Evolutionary conservation across 768 basidiomycete species (phyloP), one percentile per base, ranked within the genome.

Genomic region (Leccinum pellstonianum): DNA sequence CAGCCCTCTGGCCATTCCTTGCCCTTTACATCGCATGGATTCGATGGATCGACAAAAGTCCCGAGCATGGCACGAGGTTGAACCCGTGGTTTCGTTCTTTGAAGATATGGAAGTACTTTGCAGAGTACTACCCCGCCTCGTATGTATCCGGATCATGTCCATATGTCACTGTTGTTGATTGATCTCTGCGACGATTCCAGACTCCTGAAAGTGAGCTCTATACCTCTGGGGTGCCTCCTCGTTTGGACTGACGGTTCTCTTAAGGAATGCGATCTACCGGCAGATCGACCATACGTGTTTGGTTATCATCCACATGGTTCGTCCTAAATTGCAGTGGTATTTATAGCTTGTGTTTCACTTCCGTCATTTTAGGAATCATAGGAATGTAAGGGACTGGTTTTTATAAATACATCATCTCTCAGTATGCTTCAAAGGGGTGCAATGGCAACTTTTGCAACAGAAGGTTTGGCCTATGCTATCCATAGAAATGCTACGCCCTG

Each of bases 291-390:
- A 19, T 99, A 99, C 76, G 83, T 99, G 14, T 99, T 99, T 75
- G 97, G 96, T 8, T 98, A 98, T 74, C 97, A 99, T 74, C 97
- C 97, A 17, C 97, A 99, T 75, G 97, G 95, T 88, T 60, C 35
- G 83, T 70, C 50, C 57, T 47, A 33, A 10, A 21, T 8, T 21
- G n/a, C 1, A 17, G 4, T 60, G 37, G 21, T 60, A 29, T 49
- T 47, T 4, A 14, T 21, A 25, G 1, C 11, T 19, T 5, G 10
- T 19, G 4, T 47, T 70, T 70, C 12, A 67, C 56, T 48, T 9
- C 6, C n/a, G 51, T 15, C 7, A 46, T 50, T 58, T 11, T 64
- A 95, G 93, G 95, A 43, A 98, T 99, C 64, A 98, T 99, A 72
- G 95, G 96, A 67, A 98, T 97, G 95, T 96, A 79, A 68, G 90